phyloP scores from a whole-genome alignment of 2,329 filamentous ascomycete genomes.

The Leptographium galeiforme region DNA sequence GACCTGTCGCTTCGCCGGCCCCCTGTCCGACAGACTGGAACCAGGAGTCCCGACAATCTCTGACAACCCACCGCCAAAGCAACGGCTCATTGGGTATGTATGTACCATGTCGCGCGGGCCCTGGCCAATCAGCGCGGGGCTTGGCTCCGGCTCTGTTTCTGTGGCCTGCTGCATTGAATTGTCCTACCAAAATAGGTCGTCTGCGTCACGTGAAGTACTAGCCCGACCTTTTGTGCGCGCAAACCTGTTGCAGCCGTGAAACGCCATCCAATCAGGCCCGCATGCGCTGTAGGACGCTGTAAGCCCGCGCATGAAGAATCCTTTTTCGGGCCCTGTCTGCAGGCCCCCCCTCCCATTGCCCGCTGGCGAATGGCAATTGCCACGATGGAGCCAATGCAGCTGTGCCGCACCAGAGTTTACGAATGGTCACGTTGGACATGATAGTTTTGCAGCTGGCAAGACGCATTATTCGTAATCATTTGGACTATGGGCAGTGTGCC shows the following conservation, averaged over 20 bases:
- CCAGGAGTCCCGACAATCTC: not conserved
- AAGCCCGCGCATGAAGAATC: not conserved
- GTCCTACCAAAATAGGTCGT: too few species aligned
- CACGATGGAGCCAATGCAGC: not conserved
- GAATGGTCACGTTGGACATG: too few species aligned
- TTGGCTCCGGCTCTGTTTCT: too few species aligned
- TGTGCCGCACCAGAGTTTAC: not conserved
- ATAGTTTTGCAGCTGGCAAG: too few species aligned
- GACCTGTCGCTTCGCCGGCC: too few species aligned
- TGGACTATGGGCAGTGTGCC: too few species aligned
- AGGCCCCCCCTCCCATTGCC: not conserved
- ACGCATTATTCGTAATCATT: too few species aligned
- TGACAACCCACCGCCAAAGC: not conserved
- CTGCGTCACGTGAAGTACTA: too few species aligned
- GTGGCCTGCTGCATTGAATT: not conserved
- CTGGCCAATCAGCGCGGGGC: not conserved
- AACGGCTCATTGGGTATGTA: not conserved
- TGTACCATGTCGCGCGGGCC: not conserved
- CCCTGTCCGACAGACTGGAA: too few species aligned
- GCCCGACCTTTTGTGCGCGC: too few species aligned
- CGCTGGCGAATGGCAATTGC: not conserved
- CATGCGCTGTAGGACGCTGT: not conserved
- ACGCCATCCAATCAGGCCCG: not conserved
- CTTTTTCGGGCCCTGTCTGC: not conserved
- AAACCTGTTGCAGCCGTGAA: not conserved